Evolutionary conservation across 1,284 basidiomycete genomes (phyloP).

Genomic region (Apiotrichum mycotoxinovorans): DNA sequence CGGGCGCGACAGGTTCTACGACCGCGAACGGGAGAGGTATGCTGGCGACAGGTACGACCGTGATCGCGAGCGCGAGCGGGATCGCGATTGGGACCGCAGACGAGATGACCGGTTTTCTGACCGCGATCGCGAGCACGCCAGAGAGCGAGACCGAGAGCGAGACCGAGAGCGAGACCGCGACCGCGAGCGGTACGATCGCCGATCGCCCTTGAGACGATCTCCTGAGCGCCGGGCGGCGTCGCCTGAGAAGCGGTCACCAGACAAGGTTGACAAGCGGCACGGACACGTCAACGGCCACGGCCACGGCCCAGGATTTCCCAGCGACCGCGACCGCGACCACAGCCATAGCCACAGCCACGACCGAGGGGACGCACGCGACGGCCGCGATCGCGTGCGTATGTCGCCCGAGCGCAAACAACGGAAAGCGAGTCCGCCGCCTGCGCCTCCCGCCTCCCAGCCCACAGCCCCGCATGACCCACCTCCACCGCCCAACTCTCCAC

Average conservation of each 20-base stretch:
- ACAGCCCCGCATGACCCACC: constrained; percentile 16
- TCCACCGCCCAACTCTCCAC: constrained; percentile 12
- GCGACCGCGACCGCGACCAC: constrained; percentile 1
- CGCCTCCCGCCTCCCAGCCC: not conserved
- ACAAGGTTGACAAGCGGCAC: not conserved
- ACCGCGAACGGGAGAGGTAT: not conserved
- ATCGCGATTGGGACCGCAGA: constrained; percentile 6
- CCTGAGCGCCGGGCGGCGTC: constrained; percentile 2
- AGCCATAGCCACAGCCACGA: too few species aligned
- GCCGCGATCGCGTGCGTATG: not conserved
- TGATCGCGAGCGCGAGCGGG: constrained; percentile 9
- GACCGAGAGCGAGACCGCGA: not conserved
- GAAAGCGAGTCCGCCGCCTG: not conserved
- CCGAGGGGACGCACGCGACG: not conserved
- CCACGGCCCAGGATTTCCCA: not conserved
- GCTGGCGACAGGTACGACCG: not conserved
- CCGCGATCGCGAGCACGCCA: not conserved
- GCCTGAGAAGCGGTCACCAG: constrained; percentile 4
- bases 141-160: not conserved
- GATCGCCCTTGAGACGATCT: not conserved
- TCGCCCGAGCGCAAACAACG: not conserved
- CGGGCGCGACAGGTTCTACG: not conserved
- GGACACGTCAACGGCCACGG: not conserved
- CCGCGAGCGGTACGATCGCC: constrained; percentile 1
- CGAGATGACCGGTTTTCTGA: not conserved